Conservation (phyloP, 768 basidiomycete species). For the Pulveroboletus sp. region DNA sequence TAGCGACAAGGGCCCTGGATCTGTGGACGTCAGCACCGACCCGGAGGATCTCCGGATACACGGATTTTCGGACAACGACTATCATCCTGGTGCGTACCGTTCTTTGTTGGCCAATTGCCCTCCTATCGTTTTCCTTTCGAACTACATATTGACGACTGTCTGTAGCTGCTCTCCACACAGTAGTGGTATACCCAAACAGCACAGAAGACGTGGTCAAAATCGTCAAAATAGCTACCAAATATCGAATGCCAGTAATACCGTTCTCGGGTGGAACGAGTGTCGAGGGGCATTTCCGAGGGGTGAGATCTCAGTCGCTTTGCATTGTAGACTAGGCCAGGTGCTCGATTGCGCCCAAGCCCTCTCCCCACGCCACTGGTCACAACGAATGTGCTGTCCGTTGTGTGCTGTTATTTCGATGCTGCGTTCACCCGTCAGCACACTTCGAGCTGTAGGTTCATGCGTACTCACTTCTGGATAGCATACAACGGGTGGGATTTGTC, state of each 20-base stretch:
- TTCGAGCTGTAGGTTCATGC: neutral
- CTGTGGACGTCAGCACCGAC: slow-evolving; percentile 42
- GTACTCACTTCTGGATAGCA: slow-evolving; percentile 12
- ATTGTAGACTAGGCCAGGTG: neutral
- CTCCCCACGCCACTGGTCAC: neutral
- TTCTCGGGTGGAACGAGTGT: slow-evolving; percentile 80
- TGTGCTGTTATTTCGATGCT: neutral
- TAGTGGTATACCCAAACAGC: slow-evolving; percentile 57
- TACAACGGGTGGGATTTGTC: slow-evolving; percentile 60
- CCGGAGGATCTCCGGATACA: slow-evolving; percentile 47
- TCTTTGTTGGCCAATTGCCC: neutral
- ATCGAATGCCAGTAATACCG: slow-evolving; percentile 70
- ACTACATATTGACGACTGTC: neutral
- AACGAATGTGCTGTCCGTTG: neutral
- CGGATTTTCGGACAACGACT: slow-evolving; percentile 50
- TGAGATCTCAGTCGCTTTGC: slow-evolving; percentile 29
- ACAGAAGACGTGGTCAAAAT: slow-evolving; percentile 82
- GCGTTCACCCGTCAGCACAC: neutral
- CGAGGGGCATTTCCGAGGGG: slow-evolving; percentile 71
- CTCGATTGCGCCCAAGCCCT: neutral
- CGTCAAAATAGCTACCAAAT: slow-evolving; percentile 69
- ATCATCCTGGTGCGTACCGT: slow-evolving; percentile 42
- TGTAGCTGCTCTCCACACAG: slow-evolving; percentile 45
- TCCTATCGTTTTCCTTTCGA: neutral
- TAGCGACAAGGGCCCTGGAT: neutral